Conservation (phyloP, 2,329 filamentous ascomycete species). For the Pestalotiopsis sp. region DNA sequence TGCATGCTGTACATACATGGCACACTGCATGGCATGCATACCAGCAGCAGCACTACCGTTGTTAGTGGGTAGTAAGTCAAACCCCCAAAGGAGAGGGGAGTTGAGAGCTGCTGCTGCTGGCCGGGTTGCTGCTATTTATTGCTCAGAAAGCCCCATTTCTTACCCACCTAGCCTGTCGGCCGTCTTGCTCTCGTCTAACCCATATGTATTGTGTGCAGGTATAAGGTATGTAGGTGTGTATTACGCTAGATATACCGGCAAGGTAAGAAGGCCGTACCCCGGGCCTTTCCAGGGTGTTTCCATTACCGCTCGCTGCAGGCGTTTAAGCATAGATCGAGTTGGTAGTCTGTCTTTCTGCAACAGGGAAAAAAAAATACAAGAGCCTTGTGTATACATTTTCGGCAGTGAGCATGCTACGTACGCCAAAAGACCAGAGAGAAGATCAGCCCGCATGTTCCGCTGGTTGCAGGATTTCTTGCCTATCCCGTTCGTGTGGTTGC, state of each 20-base stretch:
- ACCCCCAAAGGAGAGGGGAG: not conserved
- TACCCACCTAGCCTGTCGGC: not conserved
- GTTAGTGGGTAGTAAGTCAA: not conserved
- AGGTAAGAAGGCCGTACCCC: too few species aligned
- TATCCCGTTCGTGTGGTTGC: not conserved
- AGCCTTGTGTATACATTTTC: not conserved
- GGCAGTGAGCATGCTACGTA: not conserved
- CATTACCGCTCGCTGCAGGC: not conserved
- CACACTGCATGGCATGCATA: not conserved
- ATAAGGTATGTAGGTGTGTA: too few species aligned
- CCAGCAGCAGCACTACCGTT: not conserved
- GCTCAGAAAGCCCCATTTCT: not conserved
- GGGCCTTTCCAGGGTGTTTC: too few species aligned
- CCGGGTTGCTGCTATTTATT: slow-evolving; percentile 3
- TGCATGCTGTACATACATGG: not conserved
- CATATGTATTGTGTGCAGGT: too few species aligned
- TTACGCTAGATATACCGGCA: too few species aligned
- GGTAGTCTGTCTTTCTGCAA: not conserved
- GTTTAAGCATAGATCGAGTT: not conserved
- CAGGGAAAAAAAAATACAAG: not conserved
- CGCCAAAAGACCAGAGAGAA: not conserved
- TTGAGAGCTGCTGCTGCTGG: not conserved
- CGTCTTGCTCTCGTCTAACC: too few species aligned
- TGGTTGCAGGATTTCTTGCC: not conserved
- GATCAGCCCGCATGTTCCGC: not conserved